Percentiles rank a stretch among this genome's conserved stretches.
phyloP scores from a whole-genome alignment of 164 flowering plant genomes.

The Dillenia turbinata region DNA sequence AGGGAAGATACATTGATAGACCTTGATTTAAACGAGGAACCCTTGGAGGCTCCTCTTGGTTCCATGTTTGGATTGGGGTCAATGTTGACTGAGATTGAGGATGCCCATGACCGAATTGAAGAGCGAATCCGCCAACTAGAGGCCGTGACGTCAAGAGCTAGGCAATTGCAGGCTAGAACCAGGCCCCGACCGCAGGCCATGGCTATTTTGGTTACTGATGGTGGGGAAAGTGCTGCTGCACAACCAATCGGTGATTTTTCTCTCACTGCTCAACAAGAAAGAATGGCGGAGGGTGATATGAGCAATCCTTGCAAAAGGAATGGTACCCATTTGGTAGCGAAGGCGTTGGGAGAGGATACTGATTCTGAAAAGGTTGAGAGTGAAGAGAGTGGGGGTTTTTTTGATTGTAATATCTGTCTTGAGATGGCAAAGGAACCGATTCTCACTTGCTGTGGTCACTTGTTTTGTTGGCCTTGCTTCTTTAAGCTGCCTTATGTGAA shows the following conservation, averaged over 20 bases:
- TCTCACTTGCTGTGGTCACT: conserved; percentile 67
- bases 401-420: conserved; percentile 62
- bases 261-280: conserved; percentile 10
- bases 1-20: conserved; percentile 25
- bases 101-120: conserved; percentile 24
- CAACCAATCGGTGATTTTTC: conserved; percentile 3
- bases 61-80: conserved; percentile 13
- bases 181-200: conserved; percentile 5
- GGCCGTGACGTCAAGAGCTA: conserved; percentile 32
- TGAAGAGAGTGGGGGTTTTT: conserved; percentile 27
- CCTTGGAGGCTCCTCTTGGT: conserved; percentile 13
- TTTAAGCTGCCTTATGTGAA: conserved; percentile 39
- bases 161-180: conserved; percentile 33
- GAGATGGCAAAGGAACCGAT: conserved; percentile 55
- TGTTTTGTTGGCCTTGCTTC: conserved; percentile 76
- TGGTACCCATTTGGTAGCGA: conserved; percentile 24
- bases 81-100: conserved; percentile 17
- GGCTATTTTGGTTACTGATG: conserved; percentile 2
- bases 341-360: conserved; percentile 30
- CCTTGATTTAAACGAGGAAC: conserved; percentile 47
- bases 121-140: conserved; percentile 43
- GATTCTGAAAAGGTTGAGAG: conserved; percentile 12
- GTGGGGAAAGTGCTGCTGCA: neutral
- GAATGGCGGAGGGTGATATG: conserved; percentile 5
- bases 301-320: conserved; percentile 19